Evolutionary conservation across 257 asterid genomes (phyloP).

Genomic region (Penstemon barbatus): DNA sequence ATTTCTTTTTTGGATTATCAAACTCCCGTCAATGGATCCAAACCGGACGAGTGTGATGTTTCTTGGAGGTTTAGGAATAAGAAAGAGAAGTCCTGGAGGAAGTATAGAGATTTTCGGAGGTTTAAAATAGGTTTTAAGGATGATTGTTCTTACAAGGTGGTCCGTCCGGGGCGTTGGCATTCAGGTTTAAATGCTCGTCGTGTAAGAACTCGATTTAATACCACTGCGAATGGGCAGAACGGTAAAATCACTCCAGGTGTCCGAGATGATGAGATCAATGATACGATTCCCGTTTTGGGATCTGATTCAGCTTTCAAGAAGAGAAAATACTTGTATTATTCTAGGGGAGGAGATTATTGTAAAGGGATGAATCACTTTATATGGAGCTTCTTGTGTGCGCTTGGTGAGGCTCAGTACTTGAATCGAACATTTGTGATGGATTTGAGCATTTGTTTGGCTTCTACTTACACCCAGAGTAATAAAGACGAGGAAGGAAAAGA

Average conservation of each 20-base stretch:
- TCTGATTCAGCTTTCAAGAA: conserved; percentile 69
- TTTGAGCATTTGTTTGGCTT: conserved; percentile 76
- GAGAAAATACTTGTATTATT: conserved; percentile 85
- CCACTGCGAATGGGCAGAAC: conserved; percentile 36
- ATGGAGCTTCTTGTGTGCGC: conserved; percentile 96
- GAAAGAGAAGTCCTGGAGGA: conserved; percentile 91
- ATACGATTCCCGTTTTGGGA: conserved; percentile 72
- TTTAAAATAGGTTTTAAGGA: conserved; percentile 67
- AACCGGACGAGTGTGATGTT: conserved; percentile 84
- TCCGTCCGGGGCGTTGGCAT: conserved; percentile 80
- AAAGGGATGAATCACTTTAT: conserved; percentile 89
- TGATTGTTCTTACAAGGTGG: conserved; percentile 71
- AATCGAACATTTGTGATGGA: conserved; percentile 95
- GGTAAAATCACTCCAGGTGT: conserved; percentile 42
- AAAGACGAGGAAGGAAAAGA: conserved; percentile 92
- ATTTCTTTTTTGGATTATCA: conserved; percentile 71
- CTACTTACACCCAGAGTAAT: conserved; percentile 60
- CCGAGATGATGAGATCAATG: conserved; percentile 84
- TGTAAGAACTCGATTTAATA: conserved; percentile 40
- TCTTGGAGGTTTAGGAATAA: conserved; percentile 90
- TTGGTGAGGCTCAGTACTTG: conserved; percentile 89
- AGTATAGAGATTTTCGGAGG: conserved; percentile 92
- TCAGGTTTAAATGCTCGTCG: conserved; percentile 91
- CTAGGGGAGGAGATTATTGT: conserved; percentile 94
- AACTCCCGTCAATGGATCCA: conserved; percentile 77